These are phyloP conservation scores for Malania oleifera DNA, from an alignment of 164 flowering plant species.

Conservation along the genomic window DNA sequence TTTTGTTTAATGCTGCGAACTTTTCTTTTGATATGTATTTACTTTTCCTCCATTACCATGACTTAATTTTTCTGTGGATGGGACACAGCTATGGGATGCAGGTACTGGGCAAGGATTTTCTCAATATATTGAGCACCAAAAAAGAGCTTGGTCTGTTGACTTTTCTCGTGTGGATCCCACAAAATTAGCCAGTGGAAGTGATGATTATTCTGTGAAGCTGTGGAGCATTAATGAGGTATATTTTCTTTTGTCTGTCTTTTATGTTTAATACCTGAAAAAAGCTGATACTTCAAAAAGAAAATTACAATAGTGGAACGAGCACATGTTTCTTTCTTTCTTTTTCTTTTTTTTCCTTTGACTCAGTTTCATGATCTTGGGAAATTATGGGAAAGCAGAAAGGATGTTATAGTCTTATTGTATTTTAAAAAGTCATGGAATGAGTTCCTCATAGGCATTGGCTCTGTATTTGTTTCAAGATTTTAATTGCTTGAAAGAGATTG, in stretches of 20 bases:
- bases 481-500: no score
- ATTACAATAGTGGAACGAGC: no score
- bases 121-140: slow-evolving; percentile 65
- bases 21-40: background rate
- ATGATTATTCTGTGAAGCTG: slow-evolving; percentile 85
- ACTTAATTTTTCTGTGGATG: slow-evolving; percentile 19
- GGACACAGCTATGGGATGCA: slow-evolving; percentile 88
- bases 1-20: background rate
- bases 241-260: slow-evolving; percentile 7
- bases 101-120: slow-evolving; percentile 65
- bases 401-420: no score
- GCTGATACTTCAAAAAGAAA: background rate
- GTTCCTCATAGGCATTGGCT: no score
- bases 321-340: no score
- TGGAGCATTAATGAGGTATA: slow-evolving; percentile 94
- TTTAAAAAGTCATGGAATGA: no score
- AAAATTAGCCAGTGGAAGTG: slow-evolving; percentile 95
- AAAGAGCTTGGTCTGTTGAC: slow-evolving; percentile 96
- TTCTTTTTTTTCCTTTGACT: no score
- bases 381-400: no score
- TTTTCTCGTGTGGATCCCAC: slow-evolving; percentile 81
- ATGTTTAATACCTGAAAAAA: background rate
- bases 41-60: slow-evolving; percentile 8
- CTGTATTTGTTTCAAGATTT: no score
- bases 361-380: no score